Evolutionary conservation across 176 grass and related monocot species (phyloP).

Genomic region (Thalia dealbata): DNA sequence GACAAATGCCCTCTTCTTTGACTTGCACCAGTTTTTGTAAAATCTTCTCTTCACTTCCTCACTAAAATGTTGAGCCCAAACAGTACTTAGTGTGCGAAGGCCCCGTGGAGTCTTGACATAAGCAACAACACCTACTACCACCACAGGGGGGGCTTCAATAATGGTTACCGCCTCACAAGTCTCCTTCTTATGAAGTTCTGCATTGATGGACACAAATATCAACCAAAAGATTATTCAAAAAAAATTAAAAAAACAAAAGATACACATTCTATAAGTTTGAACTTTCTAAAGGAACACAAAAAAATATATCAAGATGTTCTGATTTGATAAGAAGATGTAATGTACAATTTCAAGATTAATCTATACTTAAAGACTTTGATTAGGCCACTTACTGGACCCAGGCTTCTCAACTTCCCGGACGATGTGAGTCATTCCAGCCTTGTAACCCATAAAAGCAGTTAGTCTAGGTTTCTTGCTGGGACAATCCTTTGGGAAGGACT

Average conservation of each 20-base stretch:
- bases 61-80: slow-evolving; percentile 94
- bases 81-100: slow-evolving; percentile 60
- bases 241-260: background rate
- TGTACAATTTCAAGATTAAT: background rate
- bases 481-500: slow-evolving; percentile 35
- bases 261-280: background rate
- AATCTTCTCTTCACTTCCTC: slow-evolving; percentile 78
- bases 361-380: background rate
- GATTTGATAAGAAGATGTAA: background rate
- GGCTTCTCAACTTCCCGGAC: slow-evolving; percentile 94
- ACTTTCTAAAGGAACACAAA: too few relatives aligned
- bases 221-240: background rate
- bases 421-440: slow-evolving; percentile 94
- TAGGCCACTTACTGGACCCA: slow-evolving; percentile 61
- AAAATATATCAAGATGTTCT: too few relatives aligned
- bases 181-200: slow-evolving; percentile 94
- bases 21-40: slow-evolving; percentile 95
- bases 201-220: background rate
- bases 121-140: slow-evolving; percentile 75
- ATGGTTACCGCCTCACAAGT: slow-evolving; percentile 82
- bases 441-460: slow-evolving; percentile 80
- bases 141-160: slow-evolving; percentile 64
- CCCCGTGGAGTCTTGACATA: slow-evolving; percentile 88
- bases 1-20: slow-evolving; percentile 87
- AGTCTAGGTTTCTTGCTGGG: slow-evolving; percentile 41